phyloP scores from a whole-genome alignment of 306 rosid genomes.

The Cicer chorassanicum region DNA sequence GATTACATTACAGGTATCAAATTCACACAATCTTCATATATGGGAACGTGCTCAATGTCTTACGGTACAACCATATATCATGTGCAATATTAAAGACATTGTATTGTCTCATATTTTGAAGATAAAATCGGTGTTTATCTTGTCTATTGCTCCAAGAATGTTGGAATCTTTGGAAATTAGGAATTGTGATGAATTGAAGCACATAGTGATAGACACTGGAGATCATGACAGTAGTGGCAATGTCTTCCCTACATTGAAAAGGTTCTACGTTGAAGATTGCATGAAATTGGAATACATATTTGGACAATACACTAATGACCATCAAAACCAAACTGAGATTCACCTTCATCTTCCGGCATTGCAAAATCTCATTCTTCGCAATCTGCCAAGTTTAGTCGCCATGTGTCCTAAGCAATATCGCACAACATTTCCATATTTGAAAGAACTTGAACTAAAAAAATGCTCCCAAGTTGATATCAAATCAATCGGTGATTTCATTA shows the following conservation, averaged over 20 bases:
- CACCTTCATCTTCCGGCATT: conserved; percentile 3
- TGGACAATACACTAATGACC: not conserved
- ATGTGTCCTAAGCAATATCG: not conserved
- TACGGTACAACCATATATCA: not conserved
- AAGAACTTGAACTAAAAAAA: fast-evolving
- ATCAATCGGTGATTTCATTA: not conserved
- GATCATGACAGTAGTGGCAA: not conserved
- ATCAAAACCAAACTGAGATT: not conserved
- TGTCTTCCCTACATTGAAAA: conserved; percentile 1
- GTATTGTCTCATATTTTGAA: not conserved
- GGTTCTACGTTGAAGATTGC: not conserved
- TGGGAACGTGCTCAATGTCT: not conserved
- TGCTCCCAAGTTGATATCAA: not conserved
- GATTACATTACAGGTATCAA: not conserved
- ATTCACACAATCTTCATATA: not conserved
- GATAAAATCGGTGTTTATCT: conserved; percentile 2
- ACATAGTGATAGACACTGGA: not conserved
- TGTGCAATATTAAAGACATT: not conserved
- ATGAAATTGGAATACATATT: conserved; percentile 2
- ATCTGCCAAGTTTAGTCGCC: not conserved
- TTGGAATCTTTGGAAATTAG: not conserved
- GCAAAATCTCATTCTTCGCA: fast-evolving
- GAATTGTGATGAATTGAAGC: not conserved
- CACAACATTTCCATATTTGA: not conserved
- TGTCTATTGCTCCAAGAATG: conserved; percentile 13